Percentiles rank a stretch among this genome's conserved stretches.
Conservation (phyloP, 352 stramenopile genomes). For the Albugo candida region DNA sequence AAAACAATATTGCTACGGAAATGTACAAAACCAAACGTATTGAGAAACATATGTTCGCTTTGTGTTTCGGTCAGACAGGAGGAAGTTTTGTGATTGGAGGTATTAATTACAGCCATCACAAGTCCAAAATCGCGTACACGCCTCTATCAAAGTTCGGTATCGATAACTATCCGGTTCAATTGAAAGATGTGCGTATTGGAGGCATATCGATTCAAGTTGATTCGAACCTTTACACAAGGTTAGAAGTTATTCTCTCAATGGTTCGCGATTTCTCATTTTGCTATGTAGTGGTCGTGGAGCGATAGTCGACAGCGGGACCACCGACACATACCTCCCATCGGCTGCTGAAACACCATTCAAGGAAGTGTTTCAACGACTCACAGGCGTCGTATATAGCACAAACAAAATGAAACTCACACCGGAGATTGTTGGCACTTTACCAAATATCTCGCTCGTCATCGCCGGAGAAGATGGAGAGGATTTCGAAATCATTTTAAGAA, state of each 20-base stretch:
- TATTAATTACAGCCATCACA: constrained; percentile 55
- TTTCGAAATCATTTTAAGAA: constrained; percentile 38
- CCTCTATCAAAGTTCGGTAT: constrained; percentile 25
- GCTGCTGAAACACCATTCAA: constrained; percentile 29
- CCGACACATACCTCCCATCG: constrained; percentile 59
- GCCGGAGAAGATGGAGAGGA: constrained; percentile 23
- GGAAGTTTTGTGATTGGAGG: constrained; percentile 63
- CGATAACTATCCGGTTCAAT: constrained; percentile 56
- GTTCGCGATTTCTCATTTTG: background rate
- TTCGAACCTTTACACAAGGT: constrained; percentile 26
- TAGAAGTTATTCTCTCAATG: background rate
- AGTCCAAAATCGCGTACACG: constrained; percentile 38
- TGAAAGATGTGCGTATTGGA: constrained; percentile 57
- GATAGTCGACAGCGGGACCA: constrained; percentile 75
- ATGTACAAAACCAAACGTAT: constrained; percentile 35
- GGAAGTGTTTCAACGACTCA: constrained; percentile 21
- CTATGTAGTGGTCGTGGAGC: constrained; percentile 31
- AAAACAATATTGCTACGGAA: constrained; percentile 42
- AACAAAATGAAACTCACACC: constrained; percentile 24
- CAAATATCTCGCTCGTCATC: constrained; percentile 44
- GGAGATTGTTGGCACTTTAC: constrained; percentile 22
- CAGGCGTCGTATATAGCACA: constrained; percentile 34
- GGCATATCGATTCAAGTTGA: constrained; percentile 26
- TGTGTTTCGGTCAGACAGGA: constrained; percentile 54
- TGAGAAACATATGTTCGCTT: constrained; percentile 47